Percentiles rank a stretch among this genome's conserved stretches.
Conservation (phyloP, 2,329 filamentous ascomycete genomes). For the Colletotrichum plurivorum region DNA sequence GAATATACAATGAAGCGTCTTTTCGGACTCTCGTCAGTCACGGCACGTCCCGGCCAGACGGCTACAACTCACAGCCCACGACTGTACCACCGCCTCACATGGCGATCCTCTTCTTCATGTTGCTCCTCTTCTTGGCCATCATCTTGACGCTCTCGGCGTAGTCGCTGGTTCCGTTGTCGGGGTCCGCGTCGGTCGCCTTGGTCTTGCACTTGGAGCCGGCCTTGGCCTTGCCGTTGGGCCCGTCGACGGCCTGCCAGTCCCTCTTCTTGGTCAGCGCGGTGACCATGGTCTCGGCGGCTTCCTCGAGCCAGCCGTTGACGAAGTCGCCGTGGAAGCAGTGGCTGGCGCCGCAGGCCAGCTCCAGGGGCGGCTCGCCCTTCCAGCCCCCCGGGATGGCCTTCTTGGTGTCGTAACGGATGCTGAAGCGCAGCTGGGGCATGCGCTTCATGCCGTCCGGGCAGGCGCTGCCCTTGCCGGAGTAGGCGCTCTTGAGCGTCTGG, state of each 20-base stretch:
- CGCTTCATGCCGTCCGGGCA: conserved; percentile 59
- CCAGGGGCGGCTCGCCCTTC: conserved; percentile 60
- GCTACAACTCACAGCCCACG: neutral
- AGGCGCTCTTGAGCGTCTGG: conserved; percentile 40
- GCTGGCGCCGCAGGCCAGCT: conserved; percentile 57
- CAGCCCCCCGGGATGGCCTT: conserved; percentile 58
- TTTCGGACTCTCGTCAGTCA: neutral
- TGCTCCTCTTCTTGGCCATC: conserved; percentile 20
- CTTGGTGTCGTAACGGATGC: conserved; percentile 59
- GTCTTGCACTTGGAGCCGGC: conserved; percentile 44
- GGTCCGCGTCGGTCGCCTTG: conserved; percentile 53
- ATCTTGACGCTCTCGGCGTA: conserved; percentile 48
- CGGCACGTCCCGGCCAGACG: neutral
- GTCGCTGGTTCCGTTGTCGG: conserved; percentile 52
- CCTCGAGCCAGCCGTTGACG: conserved; percentile 60
- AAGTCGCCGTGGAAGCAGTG: conserved; percentile 61
- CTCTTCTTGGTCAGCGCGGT: conserved; percentile 48
- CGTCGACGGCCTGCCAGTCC: conserved; percentile 46
- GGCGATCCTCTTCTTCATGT: conserved; percentile 12
- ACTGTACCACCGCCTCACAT: neutral
- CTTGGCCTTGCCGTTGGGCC: conserved; percentile 49
- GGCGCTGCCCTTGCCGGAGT: conserved; percentile 39
- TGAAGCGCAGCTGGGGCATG: conserved; percentile 63
- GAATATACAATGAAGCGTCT: neutral
- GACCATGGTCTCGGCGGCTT: conserved; percentile 57